Conservation (phyloP, 768 basidiomycete species). For the Pleurotus giganteus region DNA sequence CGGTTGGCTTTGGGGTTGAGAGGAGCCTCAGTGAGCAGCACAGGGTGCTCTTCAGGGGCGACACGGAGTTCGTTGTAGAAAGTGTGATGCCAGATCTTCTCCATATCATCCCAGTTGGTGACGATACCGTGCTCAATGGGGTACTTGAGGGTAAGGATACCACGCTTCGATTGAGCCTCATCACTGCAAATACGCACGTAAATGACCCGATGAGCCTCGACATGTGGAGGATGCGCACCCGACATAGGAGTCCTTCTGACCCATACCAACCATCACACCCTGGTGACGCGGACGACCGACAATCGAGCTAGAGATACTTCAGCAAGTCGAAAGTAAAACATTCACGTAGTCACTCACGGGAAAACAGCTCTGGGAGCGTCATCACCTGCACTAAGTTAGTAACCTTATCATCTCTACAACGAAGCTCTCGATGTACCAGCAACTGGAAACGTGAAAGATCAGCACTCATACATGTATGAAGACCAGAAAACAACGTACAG, state of each 20-base stretch:
- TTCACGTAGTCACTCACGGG: slow-evolving; percentile 58
- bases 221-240: slow-evolving; percentile 50
- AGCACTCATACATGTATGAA: not conserved
- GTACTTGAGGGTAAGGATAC: slow-evolving; percentile 90
- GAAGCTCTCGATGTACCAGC: slow-evolving; percentile 45
- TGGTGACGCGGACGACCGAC: slow-evolving; percentile 93
- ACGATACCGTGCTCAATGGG: slow-evolving; percentile 92
- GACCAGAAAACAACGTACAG: slow-evolving; percentile 54
- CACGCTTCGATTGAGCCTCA: slow-evolving; percentile 91
- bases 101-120: slow-evolving; percentile 99
- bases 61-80: slow-evolving; percentile 76
- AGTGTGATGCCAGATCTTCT: slow-evolving; percentile 87
- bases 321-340: not conserved
- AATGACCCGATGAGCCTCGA: not conserved
- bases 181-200: slow-evolving; percentile 47
- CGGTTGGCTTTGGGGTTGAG: slow-evolving; percentile 70
- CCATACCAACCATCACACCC: slow-evolving; percentile 97
- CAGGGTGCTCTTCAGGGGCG: slow-evolving; percentile 70
- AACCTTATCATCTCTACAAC: slow-evolving; percentile 15
- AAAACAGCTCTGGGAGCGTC: slow-evolving; percentile 92
- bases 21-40: slow-evolving; percentile 68
- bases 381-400: slow-evolving; percentile 49
- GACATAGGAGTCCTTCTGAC: slow-evolving; percentile 93
- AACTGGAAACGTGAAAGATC: slow-evolving; percentile 34
- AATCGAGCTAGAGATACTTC: slow-evolving; percentile 60